Evolutionary conservation across 2,329 filamentous ascomycete genomes (phyloP), one percentile per base, ranked within the genome.

Genomic region (Blastomyces emzantsi): DNA sequence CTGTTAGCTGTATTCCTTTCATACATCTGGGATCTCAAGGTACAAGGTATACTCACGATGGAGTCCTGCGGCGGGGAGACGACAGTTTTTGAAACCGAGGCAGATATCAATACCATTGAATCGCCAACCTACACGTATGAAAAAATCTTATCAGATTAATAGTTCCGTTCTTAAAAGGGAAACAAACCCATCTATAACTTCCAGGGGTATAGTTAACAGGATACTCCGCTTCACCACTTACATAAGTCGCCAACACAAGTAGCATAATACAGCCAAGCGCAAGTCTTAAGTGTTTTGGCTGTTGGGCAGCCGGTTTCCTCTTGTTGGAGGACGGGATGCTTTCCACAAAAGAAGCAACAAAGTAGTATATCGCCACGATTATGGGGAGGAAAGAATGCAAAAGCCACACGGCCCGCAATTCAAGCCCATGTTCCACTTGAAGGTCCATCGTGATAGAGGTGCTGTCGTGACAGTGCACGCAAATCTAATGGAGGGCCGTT

Each of bases 281-380:
- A 64, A 70, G 74, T 60, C 78, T 78, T 52, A 61, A 78, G 78
- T 62, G 75, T 73, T 64, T 78, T 75, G 51, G 76, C 64, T 70
- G 71, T 67, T 68, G 75, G 28, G 63, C 63, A 71, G 68, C 65
- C 73, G 72, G 75, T 70, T 69, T 72, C 77, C 30, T 73, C 66
- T 19, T 80, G 81, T 67, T 84, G 81, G 33, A 86, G 75, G 22
- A 79, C 83, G 71, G 81, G 85, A 47, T 82, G 75, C 3, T 82
- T 81, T 61, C 49, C 56, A 84, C 67, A 39, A 79, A 73, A 30
- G 79, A 80, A 9, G 85, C 76, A 62, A 79, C 66, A 60, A 82
- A 72, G 71, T 86, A 89, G 73, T 83, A 88, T 62, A 78, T 58
- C 68, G 87, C 86, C 64, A 86, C 73, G 25, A 78, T 64, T 11